A percentile compares a stretch with the other conserved stretches of the same genome.
phyloP scores from a whole-genome alignment of 805 yeast genomes.

The Barnettozyma pratensis region DNA sequence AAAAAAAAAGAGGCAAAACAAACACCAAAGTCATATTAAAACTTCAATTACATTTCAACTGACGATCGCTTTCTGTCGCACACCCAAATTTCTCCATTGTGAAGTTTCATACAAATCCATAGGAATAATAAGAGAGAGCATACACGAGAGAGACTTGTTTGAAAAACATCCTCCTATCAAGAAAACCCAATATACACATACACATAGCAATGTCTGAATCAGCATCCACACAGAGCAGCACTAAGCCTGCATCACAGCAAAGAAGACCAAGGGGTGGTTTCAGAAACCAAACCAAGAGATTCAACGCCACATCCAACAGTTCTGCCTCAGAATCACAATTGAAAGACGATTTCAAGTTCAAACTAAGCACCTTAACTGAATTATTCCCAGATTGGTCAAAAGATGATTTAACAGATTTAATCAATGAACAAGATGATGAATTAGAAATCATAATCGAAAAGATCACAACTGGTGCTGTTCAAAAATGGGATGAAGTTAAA shows the following conservation, averaged over 20 bases:
- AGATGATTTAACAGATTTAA: conserved; percentile 73
- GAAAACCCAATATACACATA: not conserved
- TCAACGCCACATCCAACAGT: conserved; percentile 19
- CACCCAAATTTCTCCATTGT: not conserved
- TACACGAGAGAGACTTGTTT: conserved; percentile 3
- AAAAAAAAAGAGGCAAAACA: conserved; percentile 4
- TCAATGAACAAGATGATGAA: conserved; percentile 65
- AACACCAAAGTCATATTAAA: not conserved
- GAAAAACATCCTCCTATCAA: not conserved
- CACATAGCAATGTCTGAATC: conserved; percentile 9
- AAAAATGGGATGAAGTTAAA: conserved; percentile 92
- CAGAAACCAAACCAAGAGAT: conserved; percentile 44
- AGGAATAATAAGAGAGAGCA: not conserved
- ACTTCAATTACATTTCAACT: not conserved
- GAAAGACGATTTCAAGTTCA: conserved; percentile 29
- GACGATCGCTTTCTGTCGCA: not conserved
- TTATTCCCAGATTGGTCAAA: conserved; percentile 93
- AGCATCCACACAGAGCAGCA: conserved; percentile 7
- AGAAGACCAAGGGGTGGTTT: conserved; percentile 29
- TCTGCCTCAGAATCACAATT: conserved; percentile 17
- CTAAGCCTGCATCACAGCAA: conserved; percentile 7
- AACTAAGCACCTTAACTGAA: conserved; percentile 61
- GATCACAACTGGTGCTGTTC: conserved; percentile 84
- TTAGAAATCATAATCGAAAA: conserved; percentile 78
- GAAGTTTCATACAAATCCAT: not conserved